Percentiles rank a stretch among this genome's conserved stretches.
Conservation (phyloP, 2,329 filamentous ascomycete species). For the Colletotrichum sp. region DNA sequence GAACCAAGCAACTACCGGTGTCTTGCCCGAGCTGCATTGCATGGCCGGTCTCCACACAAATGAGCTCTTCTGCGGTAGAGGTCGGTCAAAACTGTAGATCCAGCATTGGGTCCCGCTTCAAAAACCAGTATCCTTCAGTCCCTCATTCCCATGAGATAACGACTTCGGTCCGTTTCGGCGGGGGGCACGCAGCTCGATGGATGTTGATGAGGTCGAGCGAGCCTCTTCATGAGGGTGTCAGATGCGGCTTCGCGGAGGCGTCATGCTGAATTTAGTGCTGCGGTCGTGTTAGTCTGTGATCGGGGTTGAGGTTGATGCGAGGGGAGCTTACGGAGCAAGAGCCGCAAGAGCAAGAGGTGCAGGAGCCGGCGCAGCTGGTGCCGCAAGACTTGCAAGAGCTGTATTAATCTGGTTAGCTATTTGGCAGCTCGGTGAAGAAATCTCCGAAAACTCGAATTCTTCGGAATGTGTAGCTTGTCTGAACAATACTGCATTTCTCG, state of each 20-base stretch:
- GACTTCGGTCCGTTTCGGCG: conserved; percentile 2
- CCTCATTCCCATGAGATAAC: conserved; percentile 1
- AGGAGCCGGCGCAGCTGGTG: conserved; percentile 20
- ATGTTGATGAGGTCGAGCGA: not conserved
- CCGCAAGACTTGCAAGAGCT: conserved; percentile 24
- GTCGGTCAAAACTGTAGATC: not conserved
- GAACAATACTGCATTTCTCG: not conserved
- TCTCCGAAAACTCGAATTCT: not conserved
- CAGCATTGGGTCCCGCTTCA: not conserved
- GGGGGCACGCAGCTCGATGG: conserved; percentile 16
- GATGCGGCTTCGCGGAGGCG: not conserved
- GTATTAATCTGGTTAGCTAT: not conserved
- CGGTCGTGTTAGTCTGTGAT: not conserved
- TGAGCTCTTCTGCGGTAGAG: not conserved
- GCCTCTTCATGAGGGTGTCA: not conserved
- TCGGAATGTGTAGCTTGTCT: not conserved
- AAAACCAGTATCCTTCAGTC: not conserved
- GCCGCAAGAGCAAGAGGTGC: conserved; percentile 20
- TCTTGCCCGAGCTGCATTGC: not conserved
- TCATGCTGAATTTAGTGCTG: conserved; percentile 17
- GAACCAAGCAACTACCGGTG: not conserved
- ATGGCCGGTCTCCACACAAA: not conserved
- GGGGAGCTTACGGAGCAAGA: conserved; percentile 19
- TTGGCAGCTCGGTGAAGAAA: not conserved
- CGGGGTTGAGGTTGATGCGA: not conserved